Conservation (phyloP, 768 basidiomycete species). For the Pleurotus giganteus region DNA sequence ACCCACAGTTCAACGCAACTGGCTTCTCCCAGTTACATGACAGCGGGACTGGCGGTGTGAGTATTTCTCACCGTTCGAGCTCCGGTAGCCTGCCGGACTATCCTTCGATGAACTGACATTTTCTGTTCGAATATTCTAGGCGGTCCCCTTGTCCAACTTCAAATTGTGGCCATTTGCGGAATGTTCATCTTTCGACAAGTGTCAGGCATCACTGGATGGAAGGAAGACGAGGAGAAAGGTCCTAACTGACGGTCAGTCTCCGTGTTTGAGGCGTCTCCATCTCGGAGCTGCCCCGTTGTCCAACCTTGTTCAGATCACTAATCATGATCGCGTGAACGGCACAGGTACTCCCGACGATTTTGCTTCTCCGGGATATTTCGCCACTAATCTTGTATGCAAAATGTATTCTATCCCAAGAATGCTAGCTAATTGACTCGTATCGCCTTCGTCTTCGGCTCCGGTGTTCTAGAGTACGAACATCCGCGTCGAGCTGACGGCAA, state of each 20-base stretch:
- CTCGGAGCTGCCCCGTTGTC: background rate
- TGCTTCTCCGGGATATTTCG: constrained; percentile 66
- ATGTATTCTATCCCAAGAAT: background rate
- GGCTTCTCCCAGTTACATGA: constrained; percentile 68
- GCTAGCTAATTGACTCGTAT: background rate
- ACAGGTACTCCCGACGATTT: constrained; percentile 57
- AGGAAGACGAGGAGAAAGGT: constrained; percentile 49
- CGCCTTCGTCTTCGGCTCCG: background rate
- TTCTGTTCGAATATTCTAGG: constrained; percentile 24
- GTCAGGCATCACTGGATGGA: constrained; percentile 42
- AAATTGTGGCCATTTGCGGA: constrained; percentile 54
- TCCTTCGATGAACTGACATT: background rate
- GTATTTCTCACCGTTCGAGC: constrained; percentile 13
- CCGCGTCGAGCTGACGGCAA: constrained; percentile 58
- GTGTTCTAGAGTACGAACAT: constrained; percentile 47
- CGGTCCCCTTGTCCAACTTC: constrained; percentile 57
- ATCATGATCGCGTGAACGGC: background rate
- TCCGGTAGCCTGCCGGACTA: background rate
- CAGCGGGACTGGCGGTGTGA: constrained; percentile 59
- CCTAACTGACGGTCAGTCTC: constrained; percentile 43
- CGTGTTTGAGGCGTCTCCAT: too few species aligned
- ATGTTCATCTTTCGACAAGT: constrained; percentile 53
- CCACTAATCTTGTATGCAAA: constrained; percentile 48
- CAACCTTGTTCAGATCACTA: background rate
- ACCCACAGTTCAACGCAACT: constrained; percentile 41